phyloP scores from a whole-genome alignment of 1,284 basidiomycete genomes.

The Cerioporus squamosus region DNA sequence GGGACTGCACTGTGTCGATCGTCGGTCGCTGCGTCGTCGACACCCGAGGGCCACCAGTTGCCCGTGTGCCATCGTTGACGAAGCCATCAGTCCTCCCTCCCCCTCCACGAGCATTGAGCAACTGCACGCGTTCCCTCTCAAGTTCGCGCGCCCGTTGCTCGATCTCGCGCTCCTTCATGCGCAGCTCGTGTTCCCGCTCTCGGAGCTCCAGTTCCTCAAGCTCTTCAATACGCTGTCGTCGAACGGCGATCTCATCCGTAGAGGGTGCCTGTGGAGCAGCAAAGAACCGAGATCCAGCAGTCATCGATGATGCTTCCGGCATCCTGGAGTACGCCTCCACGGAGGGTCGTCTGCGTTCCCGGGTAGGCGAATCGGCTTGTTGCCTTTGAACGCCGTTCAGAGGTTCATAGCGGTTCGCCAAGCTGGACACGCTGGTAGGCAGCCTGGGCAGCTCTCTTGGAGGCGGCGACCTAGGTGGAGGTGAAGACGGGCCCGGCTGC shows the following conservation, averaged over 20 bases:
- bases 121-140: slow-evolving; percentile 27
- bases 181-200: slow-evolving; percentile 58
- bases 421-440: slow-evolving; percentile 63
- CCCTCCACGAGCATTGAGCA: slow-evolving; percentile 22
- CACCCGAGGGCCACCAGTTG: slow-evolving; percentile 4
- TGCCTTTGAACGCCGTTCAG: slow-evolving; percentile 7
- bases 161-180: slow-evolving; percentile 63
- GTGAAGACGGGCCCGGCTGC: slow-evolving; percentile 56
- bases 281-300: slow-evolving; percentile 14
- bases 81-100: slow-evolving; percentile 30
- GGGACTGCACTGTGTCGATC: slow-evolving; percentile 16
- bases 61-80: slow-evolving; percentile 28
- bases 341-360: slow-evolving; percentile 23
- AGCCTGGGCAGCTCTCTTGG: slow-evolving; percentile 66
- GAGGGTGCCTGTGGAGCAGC: slow-evolving; percentile 3
- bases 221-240: slow-evolving; percentile 53
- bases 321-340: slow-evolving; percentile 21
- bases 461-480: slow-evolving; percentile 51
- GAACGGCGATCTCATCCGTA: slow-evolving; percentile 35
- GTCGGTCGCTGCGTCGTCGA: slow-evolving; percentile 22
- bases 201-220: slow-evolving; percentile 53
- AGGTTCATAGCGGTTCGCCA: slow-evolving; percentile 65
- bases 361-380: slow-evolving; percentile 34
- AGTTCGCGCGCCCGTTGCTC: slow-evolving; percentile 52
- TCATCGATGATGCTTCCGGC: slow-evolving; percentile 14